Base-by-base conservation (phyloP, 2,329 filamentous ascomycete species). In the Raffaelea deltoideospora region DNA sequence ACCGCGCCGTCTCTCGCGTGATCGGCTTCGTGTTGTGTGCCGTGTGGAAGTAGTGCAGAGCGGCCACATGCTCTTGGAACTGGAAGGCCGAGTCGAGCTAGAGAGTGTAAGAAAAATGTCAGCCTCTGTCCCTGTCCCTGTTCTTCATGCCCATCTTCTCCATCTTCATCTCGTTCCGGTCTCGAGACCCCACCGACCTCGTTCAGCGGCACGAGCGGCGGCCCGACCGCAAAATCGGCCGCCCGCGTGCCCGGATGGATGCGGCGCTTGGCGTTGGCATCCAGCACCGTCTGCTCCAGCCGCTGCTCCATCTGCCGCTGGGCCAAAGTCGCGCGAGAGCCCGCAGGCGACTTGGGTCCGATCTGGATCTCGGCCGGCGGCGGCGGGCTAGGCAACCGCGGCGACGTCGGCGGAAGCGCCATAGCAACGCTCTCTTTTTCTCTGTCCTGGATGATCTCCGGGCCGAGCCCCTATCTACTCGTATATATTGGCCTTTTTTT, bases 71-170 rank as follows among this genome's bases (percentile, higher is more conserved):
- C 60, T 98, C 90, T 58, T 95, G 92, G 15, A 96, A 74, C 57
- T 95, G 90, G 55, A 96, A 98, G 31, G 90, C 83, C 18, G 88
- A 96, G 54, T 98, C 87, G 47, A 98, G 85, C 83, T 95, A 55
- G 37, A 31, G n/a, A n/a, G n/a, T n/a, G n/a, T n/a, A n/a, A n/a
- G n/a, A n/a, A n/a, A n/a, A n/a, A n/a, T n/a, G n/a, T n/a, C n/a
- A n/a, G n/a, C n/a, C n/a, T n/a, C n/a, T n/a, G n/a, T n/a, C n/a
- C n/a, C n/a, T n/a, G n/a, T n/a, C n/a, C n/a, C n/a, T n/a, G n/a
- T n/a, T n/a, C n/a, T n/a, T 24, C 22, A 15, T 17, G 19, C n/a
- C 9, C 10, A 11, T 21, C 20, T 13, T 34, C 9, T 17, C 20
- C 19, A 34, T 23, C 19, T 24, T 13, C 19, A 10, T n/a, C n/a